Evolutionary conservation across 1,284 basidiomycete genomes (phyloP).

Genomic region (Cystobasidium pallidum): DNA sequence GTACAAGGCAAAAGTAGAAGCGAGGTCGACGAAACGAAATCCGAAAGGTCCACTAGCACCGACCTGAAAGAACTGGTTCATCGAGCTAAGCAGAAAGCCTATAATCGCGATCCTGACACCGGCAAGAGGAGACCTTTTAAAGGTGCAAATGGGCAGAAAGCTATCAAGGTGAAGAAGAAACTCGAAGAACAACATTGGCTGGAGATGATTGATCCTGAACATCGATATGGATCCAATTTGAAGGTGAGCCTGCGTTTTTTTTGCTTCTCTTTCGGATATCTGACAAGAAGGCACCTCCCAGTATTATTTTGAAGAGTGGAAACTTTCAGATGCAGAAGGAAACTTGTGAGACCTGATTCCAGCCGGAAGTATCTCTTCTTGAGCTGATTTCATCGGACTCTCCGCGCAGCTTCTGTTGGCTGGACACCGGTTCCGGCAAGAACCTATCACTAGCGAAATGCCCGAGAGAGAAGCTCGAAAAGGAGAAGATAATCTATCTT

Average conservation of each 20-base stretch:
- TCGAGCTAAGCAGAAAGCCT: conserved; percentile 20
- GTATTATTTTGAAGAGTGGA: conserved; percentile 45
- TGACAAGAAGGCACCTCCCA: neutral
- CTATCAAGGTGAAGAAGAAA: conserved; percentile 45
- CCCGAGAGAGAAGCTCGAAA: conserved; percentile 69
- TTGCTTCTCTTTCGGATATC: neutral
- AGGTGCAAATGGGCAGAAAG: conserved; percentile 22
- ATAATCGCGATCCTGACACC: conserved; percentile 38
- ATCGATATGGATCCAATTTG: conserved; percentile 44
- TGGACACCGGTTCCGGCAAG: conserved; percentile 65
- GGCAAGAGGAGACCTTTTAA: conserved; percentile 40
- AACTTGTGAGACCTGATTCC: conserved; percentile 61
- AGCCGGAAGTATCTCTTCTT: too few species aligned
- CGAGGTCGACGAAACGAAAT: neutral
- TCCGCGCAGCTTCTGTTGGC: conserved; percentile 64
- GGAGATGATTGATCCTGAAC: conserved; percentile 42
- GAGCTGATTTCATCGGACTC: too few species aligned
- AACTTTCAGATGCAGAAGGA: conserved; percentile 61
- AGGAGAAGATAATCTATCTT: conserved; percentile 65
- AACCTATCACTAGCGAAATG: conserved; percentile 67
- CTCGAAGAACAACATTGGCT: conserved; percentile 44
- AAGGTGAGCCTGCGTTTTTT: conserved; percentile 5
- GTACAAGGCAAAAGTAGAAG: neutral
- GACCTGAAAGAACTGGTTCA: conserved; percentile 8
- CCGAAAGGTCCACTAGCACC: neutral